These are phyloP conservation scores for Abrus precatorius DNA, from an alignment of 306 rosid genomes.

Conservation along the genomic window DNA sequence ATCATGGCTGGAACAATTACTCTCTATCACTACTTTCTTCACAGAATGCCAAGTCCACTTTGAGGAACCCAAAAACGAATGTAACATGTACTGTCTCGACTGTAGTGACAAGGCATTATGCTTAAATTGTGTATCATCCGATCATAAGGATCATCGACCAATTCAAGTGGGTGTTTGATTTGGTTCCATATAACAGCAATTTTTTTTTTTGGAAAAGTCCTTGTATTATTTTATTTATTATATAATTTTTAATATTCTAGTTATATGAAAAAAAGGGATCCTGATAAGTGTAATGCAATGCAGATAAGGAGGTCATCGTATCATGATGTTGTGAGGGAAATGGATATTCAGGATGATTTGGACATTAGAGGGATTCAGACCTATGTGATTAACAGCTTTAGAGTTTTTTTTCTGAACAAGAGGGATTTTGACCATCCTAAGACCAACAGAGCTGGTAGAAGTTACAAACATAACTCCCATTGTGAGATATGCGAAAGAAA, in stretches of 20 bases:
- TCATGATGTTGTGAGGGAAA: constrained; percentile 59
- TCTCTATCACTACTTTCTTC: constrained; percentile 55
- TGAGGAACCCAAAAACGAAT: constrained; percentile 49
- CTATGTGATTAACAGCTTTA: constrained; percentile 60
- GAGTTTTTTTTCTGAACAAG: constrained; percentile 62
- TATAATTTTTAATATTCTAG: too few species aligned
- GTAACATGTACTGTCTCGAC: constrained; percentile 66
- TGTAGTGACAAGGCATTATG: constrained; percentile 56
- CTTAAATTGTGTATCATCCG: constrained; percentile 46
- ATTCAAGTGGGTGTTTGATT: constrained; percentile 56
- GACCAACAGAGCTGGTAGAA: neutral
- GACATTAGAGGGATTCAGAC: constrained; percentile 60
- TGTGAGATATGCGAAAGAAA: constrained; percentile 58
- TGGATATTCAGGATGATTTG: constrained; percentile 56
- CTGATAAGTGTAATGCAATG: constrained; percentile 12
- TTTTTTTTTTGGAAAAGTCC: too few species aligned
- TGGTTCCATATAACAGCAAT: neutral
- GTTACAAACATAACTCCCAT: constrained; percentile 18
- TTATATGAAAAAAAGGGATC: neutral
- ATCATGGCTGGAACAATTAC: constrained; percentile 57
- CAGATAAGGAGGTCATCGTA: constrained; percentile 71
- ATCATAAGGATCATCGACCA: constrained; percentile 58
- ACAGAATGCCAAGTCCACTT: constrained; percentile 43
- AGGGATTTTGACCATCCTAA: constrained; percentile 44
- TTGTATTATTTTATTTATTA: too few species aligned